These are phyloP conservation scores for Paraleonurus japonicus DNA, from an alignment of 257 asterid genomes.

Conservation along the genomic window DNA sequence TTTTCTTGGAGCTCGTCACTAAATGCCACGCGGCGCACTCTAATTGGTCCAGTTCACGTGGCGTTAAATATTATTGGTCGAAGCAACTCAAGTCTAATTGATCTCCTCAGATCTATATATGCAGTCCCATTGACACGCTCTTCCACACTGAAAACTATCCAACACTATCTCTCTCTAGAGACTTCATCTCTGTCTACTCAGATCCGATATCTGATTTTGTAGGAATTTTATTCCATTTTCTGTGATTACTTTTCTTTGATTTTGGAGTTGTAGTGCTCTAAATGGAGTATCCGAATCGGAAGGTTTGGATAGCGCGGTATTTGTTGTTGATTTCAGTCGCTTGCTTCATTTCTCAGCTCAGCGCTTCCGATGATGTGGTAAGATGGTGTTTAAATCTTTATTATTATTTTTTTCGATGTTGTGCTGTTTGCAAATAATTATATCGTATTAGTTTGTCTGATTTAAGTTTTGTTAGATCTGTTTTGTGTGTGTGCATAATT, in stretches of 20 bases:
- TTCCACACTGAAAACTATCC: conserved; percentile 9
- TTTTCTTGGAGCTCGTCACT: conserved; percentile 33
- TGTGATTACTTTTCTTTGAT: background rate
- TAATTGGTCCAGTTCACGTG: conserved; percentile 47
- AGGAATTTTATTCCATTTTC: background rate
- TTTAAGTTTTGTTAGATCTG: conserved; percentile 15
- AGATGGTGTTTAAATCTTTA: background rate
- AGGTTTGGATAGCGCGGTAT: conserved; percentile 44
- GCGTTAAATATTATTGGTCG: conserved; percentile 55
- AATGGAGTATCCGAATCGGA: conserved; percentile 59
- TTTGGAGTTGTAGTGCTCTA: conserved; percentile 3
- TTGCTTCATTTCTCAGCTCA: conserved; percentile 60
- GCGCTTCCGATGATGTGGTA: conserved; percentile 75
- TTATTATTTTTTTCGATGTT: background rate
- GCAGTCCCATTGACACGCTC: conserved; percentile 8
- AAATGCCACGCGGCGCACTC: conserved; percentile 31
- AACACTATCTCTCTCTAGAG: conserved; percentile 14
- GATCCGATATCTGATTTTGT: conserved; percentile 30
- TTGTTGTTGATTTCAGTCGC: conserved; percentile 48
- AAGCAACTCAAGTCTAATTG: conserved; percentile 39
- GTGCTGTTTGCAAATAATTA: background rate
- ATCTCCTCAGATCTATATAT: conserved; percentile 42
- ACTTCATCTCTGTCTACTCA: conserved; percentile 21
- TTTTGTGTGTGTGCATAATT: background rate
- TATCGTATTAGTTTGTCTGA: background rate